A percentile compares a stretch with the other conserved stretches of the same genome.
Conservation (phyloP, 495 filamentous ascomycete genomes). For the Tirmania nivea region DNA sequence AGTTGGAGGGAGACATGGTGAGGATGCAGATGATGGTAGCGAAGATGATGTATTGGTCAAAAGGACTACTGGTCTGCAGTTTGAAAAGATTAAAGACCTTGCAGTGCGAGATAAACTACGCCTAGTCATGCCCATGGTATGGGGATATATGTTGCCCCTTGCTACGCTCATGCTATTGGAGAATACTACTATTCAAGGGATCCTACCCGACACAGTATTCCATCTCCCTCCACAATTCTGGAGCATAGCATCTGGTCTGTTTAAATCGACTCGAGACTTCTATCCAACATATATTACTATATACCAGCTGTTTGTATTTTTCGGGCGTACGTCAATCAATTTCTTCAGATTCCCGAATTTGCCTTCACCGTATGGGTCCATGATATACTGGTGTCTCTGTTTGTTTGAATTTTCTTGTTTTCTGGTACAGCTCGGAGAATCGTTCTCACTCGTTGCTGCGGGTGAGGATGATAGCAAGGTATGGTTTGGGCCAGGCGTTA, state of each 20-base stretch:
- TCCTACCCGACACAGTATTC: constrained; percentile 11
- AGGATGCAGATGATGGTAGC: too few species aligned
- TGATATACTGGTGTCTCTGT: constrained; percentile 9
- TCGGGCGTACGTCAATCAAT: constrained; percentile 10
- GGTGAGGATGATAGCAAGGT: constrained; percentile 2
- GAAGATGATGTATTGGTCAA: constrained; percentile 1
- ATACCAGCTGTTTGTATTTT: constrained; percentile 10
- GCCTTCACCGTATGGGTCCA: constrained; percentile 3
- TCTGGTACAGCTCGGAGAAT: constrained; percentile 5
- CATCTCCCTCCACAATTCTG: background rate
- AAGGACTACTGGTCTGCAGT: background rate
- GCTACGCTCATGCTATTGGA: constrained; percentile 13
- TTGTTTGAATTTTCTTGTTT: constrained; percentile 5
- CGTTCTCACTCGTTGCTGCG: constrained; percentile 2
- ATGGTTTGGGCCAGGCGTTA: constrained; percentile 5
- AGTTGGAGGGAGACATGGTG: background rate
- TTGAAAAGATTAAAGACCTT: constrained; percentile 4
- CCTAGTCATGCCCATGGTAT: constrained; percentile 8
- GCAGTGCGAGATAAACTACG: constrained; percentile 8
- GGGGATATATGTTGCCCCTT: constrained; percentile 11
- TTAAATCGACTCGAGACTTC: constrained; percentile 10
- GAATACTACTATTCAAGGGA: constrained; percentile 9
- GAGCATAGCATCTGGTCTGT: background rate
- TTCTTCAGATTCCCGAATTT: constrained; percentile 12
- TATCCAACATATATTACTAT: constrained; percentile 13